Evolutionary conservation across 2,329 filamentous ascomycete genomes (phyloP).

Genomic region (Mycosphaerella arachidis): DNA sequence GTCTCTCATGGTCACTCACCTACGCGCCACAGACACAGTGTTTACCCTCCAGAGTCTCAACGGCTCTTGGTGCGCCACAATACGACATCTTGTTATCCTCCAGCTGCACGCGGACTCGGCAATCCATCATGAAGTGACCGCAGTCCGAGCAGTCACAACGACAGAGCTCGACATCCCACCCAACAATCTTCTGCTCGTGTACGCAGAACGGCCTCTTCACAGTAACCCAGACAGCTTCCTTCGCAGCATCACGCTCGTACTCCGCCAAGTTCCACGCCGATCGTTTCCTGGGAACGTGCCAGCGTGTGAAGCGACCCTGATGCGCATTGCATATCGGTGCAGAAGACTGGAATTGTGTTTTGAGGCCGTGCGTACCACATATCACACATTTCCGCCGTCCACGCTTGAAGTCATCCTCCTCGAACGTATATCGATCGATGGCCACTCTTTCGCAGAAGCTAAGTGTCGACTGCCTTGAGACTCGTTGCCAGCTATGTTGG

Average conservation of each 20-base stretch:
- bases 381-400: conserved; percentile 25
- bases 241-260: neutral
- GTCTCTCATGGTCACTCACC: neutral
- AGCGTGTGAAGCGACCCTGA: conserved; percentile 22
- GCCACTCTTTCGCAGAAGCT: conserved; percentile 24
- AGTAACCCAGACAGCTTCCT: conserved; percentile 14
- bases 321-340: conserved; percentile 24
- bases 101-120: conserved; percentile 17
- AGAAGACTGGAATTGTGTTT: conserved; percentile 13
- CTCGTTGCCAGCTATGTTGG: conserved; percentile 9
- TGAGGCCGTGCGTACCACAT: conserved; percentile 17
- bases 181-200: conserved; percentile 16
- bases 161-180: conserved; percentile 16
- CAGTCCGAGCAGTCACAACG: conserved; percentile 20
- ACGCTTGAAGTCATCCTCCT: conserved; percentile 16
- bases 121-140: conserved; percentile 18
- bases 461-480: neutral
- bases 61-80: neutral
- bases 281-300: conserved; percentile 6
- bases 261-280: neutral
- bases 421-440: conserved; percentile 20
- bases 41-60: conserved; percentile 6
- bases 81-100: neutral
- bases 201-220: conserved; percentile 19
- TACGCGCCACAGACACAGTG: conserved; percentile 9